phyloP scores from a whole-genome alignment of 2,329 filamentous ascomycete genomes.

The Corynespora cassiicola region DNA sequence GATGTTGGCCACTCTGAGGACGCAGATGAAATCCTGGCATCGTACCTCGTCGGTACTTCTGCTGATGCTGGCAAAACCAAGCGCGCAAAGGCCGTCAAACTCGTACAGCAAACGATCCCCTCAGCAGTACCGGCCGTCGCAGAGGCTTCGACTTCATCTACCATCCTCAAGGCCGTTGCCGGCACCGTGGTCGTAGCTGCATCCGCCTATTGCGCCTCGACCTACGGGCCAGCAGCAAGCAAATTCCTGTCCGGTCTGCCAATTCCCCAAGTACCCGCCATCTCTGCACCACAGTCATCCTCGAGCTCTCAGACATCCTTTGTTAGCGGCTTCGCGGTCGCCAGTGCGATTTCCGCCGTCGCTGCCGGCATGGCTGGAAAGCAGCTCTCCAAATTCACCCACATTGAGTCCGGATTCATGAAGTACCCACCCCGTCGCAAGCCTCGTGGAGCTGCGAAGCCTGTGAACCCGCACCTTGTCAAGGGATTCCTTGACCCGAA shows the following conservation, averaged over 20 bases:
- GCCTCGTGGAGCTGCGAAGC: constrained; percentile 9
- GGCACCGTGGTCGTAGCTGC: constrained; percentile 16
- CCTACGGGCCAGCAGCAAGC: constrained; percentile 14
- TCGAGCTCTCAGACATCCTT: too few relatives aligned
- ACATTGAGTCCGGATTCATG: constrained; percentile 26
- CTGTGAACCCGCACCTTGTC: constrained; percentile 20
- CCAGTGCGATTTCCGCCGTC: constrained; percentile 22
- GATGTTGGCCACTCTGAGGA: constrained; percentile 56
- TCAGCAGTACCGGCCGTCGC: constrained; percentile 7
- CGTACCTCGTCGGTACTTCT: constrained; percentile 36
- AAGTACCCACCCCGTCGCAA: constrained; percentile 30
- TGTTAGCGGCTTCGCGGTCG: constrained; percentile 23
- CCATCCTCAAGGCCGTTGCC: constrained; percentile 11
- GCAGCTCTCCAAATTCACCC: constrained; percentile 52
- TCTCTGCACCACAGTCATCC: too few relatives aligned
- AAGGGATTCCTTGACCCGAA: constrained; percentile 59
- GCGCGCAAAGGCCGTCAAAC: constrained; percentile 39
- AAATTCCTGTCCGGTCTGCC: constrained; percentile 13
- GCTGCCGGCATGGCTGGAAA: constrained; percentile 19
- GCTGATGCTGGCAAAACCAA: constrained; percentile 18
- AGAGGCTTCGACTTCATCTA: constrained; percentile 11
- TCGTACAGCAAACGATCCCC: constrained; percentile 41
- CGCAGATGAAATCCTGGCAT: constrained; percentile 49
- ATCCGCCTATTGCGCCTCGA: constrained; percentile 15
- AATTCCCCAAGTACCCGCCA: too few relatives aligned